Percentiles rank a stretch among this genome's conserved stretches.
Conservation (phyloP, 164 flowering plant genomes). For the Warburgia ugandensis region DNA sequence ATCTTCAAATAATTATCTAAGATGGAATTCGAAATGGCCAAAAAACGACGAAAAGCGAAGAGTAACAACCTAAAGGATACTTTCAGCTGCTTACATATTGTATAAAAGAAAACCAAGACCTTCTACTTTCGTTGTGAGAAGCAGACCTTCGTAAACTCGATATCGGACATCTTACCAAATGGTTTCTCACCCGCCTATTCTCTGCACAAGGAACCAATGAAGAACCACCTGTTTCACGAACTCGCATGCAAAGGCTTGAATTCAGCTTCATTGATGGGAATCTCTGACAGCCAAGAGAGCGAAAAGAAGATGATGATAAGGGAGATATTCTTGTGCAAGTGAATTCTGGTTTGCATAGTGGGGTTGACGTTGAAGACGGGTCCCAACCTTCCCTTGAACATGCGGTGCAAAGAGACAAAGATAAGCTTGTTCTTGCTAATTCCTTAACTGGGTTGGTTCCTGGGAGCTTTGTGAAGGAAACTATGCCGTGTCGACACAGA, state of each 20-base stretch:
- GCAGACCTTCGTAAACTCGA: conserved; percentile 43
- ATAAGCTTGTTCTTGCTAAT: conserved; percentile 54
- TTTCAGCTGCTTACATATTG: conserved; percentile 40
- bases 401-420: conserved; percentile 49
- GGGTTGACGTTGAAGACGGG: conserved; percentile 34
- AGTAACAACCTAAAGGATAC: not conserved
- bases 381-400: conserved; percentile 49
- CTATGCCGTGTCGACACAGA: conserved; percentile 81
- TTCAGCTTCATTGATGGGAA: conserved; percentile 61
- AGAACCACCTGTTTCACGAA: conserved; percentile 39
- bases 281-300: conserved; percentile 55
- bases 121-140: conserved; percentile 41
- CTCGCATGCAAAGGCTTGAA: conserved; percentile 65
- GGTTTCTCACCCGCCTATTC: conserved; percentile 20
- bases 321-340: conserved; percentile 38
- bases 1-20: conserved; percentile 10
- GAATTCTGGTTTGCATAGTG: conserved; percentile 51
- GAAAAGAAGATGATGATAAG: conserved; percentile 36
- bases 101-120: conserved; percentile 51
- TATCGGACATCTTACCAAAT: conserved; percentile 42
- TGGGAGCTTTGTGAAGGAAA: conserved; percentile 64
- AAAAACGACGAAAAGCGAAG: not conserved
- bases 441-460: conserved; percentile 41
- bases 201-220: conserved; percentile 33
- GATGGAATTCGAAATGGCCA: conserved; percentile 1